Base-by-base conservation (phyloP, 2,329 filamentous ascomycete species). In the Diaporthe vexans region DNA sequence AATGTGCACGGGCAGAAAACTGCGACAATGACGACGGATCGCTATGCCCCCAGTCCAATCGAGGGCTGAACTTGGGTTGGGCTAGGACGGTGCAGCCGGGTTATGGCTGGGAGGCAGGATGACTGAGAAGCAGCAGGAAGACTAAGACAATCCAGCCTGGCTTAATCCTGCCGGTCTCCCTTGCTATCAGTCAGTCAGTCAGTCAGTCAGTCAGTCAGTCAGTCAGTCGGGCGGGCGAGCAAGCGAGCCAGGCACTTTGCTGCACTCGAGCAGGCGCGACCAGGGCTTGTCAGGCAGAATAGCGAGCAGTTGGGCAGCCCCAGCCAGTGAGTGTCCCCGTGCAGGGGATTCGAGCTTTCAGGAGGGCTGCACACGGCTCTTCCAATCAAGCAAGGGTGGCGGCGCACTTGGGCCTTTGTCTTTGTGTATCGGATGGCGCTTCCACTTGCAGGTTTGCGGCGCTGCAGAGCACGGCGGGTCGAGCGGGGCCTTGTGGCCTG, bases 1-100 rank as follows among this genome's bases (percentile, higher is more conserved):
- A 40, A 40, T 48, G 67, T 59, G 70, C 57, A 72, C 70, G 58
- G 70, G 70, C 70, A 61, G 70, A 63, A 72, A 63, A 63, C 46
- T 72, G 70, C 70, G 59, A 63, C 37, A 72, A 72, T 72, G 70
- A 72, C 70, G 46, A 52, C 35, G 52, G 26, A 56, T 58, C 40
- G 40, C 65, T 71, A 54, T 63, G 72, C 72, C 37, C 29, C 56
- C 56, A 59, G 61, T 40, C 57, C 57, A 70, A 26, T 57, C 43
- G 59, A 67, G 43, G 43, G 26, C 24, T 35, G 51, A 37, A 37
- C 71, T 65, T 73, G 59, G 59, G 48, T 54, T 54, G 35, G 71
- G 69, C 69, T 26, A 24, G 43, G 46, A 46, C 70, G 46, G 58
- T 21, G 10, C 29, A 26, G 33, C 21, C 29, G 40, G 57, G 15